Evolutionary conservation across 192 early-diverging fungal species (phyloP).

Genomic region (Coemansia sp.): DNA sequence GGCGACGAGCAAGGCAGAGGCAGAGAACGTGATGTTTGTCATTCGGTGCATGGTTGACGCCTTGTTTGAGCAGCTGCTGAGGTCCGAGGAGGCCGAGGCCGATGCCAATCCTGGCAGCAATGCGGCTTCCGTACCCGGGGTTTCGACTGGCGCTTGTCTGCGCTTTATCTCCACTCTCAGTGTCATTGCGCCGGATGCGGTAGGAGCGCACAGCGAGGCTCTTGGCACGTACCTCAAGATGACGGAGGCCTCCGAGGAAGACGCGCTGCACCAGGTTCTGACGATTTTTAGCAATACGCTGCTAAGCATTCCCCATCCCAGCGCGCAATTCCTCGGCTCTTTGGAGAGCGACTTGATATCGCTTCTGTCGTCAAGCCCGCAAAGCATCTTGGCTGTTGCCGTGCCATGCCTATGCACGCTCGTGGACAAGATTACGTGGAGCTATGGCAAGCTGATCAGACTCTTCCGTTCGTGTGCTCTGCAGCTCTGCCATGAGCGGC

Average conservation of each 20-base stretch:
- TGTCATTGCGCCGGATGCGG: constrained; percentile 58
- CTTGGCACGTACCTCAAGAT: constrained; percentile 61
- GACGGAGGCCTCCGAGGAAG: constrained; percentile 53
- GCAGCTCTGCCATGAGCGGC: constrained; percentile 59
- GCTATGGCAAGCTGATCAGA: constrained; percentile 55
- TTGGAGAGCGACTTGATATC: constrained; percentile 67
- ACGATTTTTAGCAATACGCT: constrained; percentile 58
- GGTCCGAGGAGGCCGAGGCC: constrained; percentile 61
- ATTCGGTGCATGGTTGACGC: constrained; percentile 74
- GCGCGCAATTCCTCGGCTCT: constrained; percentile 57
- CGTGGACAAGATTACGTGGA: constrained; percentile 62
- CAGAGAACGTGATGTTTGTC: constrained; percentile 58
- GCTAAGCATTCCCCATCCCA: constrained; percentile 54
- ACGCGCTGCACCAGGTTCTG: constrained; percentile 58
- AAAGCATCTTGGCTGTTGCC: constrained; percentile 63
- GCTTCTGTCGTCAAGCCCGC: constrained; percentile 61
- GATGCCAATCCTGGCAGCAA: constrained; percentile 4
- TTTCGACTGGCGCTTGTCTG: constrained; percentile 42
- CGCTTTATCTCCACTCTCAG: constrained; percentile 60
- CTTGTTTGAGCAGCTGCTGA: constrained; percentile 71
- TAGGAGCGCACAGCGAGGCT: constrained; percentile 57
- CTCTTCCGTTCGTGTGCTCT: constrained; percentile 58
- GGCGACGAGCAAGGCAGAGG: constrained; percentile 51
- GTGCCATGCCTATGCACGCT: constrained; percentile 77
- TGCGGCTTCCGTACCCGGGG: background rate